phyloP scores from a whole-genome alignment of 768 basidiomycete species.

The Phanerochaete sordida region DNA sequence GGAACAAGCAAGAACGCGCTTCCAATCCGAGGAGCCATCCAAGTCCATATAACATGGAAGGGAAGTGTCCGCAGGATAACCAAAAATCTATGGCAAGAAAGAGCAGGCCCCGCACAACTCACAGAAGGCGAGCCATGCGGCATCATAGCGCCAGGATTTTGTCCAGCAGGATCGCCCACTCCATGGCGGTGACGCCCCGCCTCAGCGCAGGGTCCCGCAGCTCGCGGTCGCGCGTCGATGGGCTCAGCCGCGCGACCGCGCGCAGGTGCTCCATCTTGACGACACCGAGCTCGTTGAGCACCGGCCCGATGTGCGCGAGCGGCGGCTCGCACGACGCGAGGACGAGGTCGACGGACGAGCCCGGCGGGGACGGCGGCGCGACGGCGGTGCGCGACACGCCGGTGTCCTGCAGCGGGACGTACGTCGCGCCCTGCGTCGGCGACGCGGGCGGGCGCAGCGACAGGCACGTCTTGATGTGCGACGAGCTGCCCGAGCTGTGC shows the following conservation, averaged over 20 bases:
- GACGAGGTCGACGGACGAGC: conserved; percentile 47
- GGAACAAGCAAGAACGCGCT: too few species aligned
- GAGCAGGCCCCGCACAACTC: too few species aligned
- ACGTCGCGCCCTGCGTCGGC: conserved; percentile 12
- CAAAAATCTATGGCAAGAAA: not conserved
- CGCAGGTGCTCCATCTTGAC: conserved; percentile 55
- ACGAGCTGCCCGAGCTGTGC: conserved; percentile 20
- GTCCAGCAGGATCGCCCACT: conserved; percentile 78
- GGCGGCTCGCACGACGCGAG: conserved; percentile 64
- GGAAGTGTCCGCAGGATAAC: too few species aligned
- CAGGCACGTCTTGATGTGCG: not conserved
- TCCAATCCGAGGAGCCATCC: too few species aligned
- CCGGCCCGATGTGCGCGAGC: conserved; percentile 56
- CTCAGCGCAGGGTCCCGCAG: conserved; percentile 67
- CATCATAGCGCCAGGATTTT: conserved; percentile 41
- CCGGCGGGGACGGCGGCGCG: too few species aligned
- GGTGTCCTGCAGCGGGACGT: conserved; percentile 10
- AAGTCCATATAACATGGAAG: too few species aligned
- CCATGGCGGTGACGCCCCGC: conserved; percentile 66
- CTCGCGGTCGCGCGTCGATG: conserved; percentile 65
- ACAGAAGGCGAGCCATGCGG: not conserved
- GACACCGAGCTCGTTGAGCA: conserved; percentile 58
- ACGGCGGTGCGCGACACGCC: conserved; percentile 28
- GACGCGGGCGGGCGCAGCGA: conserved; percentile 12
- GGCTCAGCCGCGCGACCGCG: conserved; percentile 57